Evolutionary conservation across 192 early-diverging fungal genomes (phyloP), one percentile per base, ranked within the genome.

Genomic region (Coemansia sp.): DNA sequence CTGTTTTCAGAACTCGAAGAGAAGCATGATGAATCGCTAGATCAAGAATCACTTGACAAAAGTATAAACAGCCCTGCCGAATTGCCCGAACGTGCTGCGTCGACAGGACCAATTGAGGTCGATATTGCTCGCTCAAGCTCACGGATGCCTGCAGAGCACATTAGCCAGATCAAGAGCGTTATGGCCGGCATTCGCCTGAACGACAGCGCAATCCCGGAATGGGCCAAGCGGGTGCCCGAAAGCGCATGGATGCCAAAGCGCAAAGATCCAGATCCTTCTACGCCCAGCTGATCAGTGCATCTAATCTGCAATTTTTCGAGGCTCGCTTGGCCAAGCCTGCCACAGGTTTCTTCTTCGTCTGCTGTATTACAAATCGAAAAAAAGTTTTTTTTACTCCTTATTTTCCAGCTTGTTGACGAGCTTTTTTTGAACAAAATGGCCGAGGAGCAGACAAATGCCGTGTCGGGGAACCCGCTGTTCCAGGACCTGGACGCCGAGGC

Each of bases 401-500:
- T n/a, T n/a, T n/a, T 35, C 11, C 12, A 35, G n/a, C 34, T 35
- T 35, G 11, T 35, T 10, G 10, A 35, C 11, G n/a, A n/a, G 12
- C 12, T 12, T n/a, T n/a, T 35, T 35, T 10, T 35, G n/a, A n/a
- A n/a, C n/a, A 35, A 35, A n/a, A 35, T 35, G 34, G 11, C 34
- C n/a, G 12, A 35, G 12, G 34, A 35, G 5, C n/a, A n/a, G 34
- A 35, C 34, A 35, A 35, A 35, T 2, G 34, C 11, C 14, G 12
- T 15, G 7, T 17, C 2, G 14, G 36, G 17, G n/a, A 17, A 14
- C 17, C 80, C 70, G 56, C 56, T 91, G 36, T 89, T 90, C 77
- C 78, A 84, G 49, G 79, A 85, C 62, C 78, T 91, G 36, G 76
- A 86, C 45, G 83, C 82, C 8, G 60, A 62, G 6, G 70, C 75